Conservation (phyloP, 495 filamentous ascomycete genomes). For the Chaetomium cochliodes region DNA sequence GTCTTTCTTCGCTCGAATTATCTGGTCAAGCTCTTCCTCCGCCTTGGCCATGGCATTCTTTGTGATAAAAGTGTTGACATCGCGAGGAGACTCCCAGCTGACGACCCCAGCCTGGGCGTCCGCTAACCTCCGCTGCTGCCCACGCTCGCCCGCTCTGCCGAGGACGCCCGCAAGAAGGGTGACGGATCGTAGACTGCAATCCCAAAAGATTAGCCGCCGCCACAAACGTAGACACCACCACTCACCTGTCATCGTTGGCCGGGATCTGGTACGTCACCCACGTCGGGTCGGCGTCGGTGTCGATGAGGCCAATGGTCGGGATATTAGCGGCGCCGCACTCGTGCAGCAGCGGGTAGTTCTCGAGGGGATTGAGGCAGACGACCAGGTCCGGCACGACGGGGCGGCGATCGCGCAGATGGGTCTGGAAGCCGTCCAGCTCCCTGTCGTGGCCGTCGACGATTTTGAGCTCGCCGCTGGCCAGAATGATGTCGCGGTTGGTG, state of each 20-base stretch:
- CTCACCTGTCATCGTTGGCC: constrained; percentile 88
- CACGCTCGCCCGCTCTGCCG: constrained; percentile 77
- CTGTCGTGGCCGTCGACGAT: constrained; percentile 71
- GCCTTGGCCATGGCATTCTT: constrained; percentile 3
- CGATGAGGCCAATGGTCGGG: constrained; percentile 90
- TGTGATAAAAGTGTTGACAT: constrained; percentile 34
- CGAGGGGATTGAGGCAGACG: constrained; percentile 84
- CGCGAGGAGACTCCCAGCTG: constrained; percentile 54
- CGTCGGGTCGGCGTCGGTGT: constrained; percentile 89
- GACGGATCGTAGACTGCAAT: constrained; percentile 71
- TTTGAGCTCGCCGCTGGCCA: constrained; percentile 62
- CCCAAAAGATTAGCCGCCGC: constrained; percentile 1
- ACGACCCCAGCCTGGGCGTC: constrained; percentile 59
- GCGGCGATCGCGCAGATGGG: constrained; percentile 58
- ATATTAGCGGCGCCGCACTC: constrained; percentile 87
- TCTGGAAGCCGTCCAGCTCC: constrained; percentile 62
- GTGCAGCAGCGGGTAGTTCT: constrained; percentile 86
- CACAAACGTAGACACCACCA: constrained; percentile 1
- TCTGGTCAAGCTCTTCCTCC: neutral
- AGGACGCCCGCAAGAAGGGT: constrained; percentile 81
- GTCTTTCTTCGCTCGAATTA: neutral
- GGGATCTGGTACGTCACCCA: constrained; percentile 97
- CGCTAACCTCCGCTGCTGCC: constrained; percentile 62
- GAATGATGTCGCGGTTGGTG: constrained; percentile 88
- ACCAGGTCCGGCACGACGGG: constrained; percentile 85